Conservation (phyloP, 2,329 filamentous ascomycete genomes). For the Trichoderma atrobrunneum region DNA sequence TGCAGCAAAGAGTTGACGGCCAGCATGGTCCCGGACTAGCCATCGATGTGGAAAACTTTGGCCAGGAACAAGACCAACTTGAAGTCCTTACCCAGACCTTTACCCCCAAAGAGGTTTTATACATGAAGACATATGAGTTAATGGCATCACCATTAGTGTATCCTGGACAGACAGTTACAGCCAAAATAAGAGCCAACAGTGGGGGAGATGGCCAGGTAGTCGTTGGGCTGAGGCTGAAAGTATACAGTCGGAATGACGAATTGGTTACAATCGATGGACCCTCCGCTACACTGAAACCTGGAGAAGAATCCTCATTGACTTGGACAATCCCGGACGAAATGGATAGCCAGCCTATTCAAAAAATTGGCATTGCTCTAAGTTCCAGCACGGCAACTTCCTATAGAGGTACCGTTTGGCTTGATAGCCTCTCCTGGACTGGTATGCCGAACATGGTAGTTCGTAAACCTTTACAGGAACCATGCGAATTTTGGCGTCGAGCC, state of each 20-base stretch:
- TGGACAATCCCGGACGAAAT: slow-evolving; percentile 18
- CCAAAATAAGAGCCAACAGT: not conserved
- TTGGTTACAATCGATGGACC: not conserved
- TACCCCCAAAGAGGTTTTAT: slow-evolving; percentile 15
- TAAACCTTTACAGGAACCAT: not conserved
- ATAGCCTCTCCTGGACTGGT: slow-evolving; percentile 16
- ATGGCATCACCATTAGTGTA: slow-evolving; percentile 21
- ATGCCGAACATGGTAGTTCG: slow-evolving; percentile 17
- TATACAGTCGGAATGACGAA: slow-evolving; percentile 10
- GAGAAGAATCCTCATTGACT: not conserved
- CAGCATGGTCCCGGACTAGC: not conserved
- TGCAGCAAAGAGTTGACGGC: not conserved
- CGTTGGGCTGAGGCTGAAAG: slow-evolving; percentile 6
- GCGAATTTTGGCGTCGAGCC: slow-evolving; percentile 17
- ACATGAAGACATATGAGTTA: slow-evolving; percentile 18
- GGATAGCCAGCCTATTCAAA: slow-evolving; percentile 19
- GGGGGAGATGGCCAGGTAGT: not conserved
- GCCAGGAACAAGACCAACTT: not conserved
- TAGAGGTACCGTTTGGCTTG: slow-evolving; percentile 16
- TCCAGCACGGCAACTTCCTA: not conserved
- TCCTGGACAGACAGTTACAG: slow-evolving; percentile 13
- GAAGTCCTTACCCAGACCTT: slow-evolving; percentile 19
- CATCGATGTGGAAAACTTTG: not conserved
- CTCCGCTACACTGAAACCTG: not conserved
- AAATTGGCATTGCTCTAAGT: slow-evolving; percentile 10